Evolutionary conservation across 2,329 filamentous ascomycete species (phyloP).

Genomic region (Cladosporium sphaerospermum): DNA sequence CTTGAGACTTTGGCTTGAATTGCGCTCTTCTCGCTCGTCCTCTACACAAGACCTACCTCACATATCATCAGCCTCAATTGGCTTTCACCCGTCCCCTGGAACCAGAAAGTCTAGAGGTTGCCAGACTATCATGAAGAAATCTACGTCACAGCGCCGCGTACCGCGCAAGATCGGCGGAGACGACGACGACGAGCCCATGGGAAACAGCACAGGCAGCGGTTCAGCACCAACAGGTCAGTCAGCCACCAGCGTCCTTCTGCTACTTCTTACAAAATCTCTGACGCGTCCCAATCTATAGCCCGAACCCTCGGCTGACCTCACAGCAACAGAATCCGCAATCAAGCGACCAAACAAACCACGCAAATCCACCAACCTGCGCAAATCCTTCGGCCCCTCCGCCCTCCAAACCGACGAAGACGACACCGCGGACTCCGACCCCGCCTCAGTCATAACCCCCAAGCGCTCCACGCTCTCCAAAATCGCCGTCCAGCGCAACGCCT

Average conservation of each 20-base stretch:
- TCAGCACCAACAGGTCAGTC: slow-evolving; percentile 22
- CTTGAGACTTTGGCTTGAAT: background rate
- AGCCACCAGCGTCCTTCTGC: background rate
- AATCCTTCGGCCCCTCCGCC: slow-evolving; percentile 46
- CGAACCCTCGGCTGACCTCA: slow-evolving; percentile 32
- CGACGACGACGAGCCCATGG: slow-evolving; percentile 43
- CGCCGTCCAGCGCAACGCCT: slow-evolving; percentile 61
- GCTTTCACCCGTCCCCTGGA: too few species aligned
- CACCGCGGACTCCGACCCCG: slow-evolving; percentile 34
- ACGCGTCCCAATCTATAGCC: slow-evolving; percentile 12
- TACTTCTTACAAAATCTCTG: slow-evolving; percentile 14
- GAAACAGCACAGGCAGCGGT: slow-evolving; percentile 15
- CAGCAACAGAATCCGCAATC: slow-evolving; percentile 44
- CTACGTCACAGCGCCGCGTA: slow-evolving; percentile 55
- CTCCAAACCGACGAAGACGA: slow-evolving; percentile 47
- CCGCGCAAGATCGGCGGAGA: slow-evolving; percentile 72
- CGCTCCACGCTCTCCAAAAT: slow-evolving; percentile 57
- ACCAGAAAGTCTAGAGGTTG: background rate
- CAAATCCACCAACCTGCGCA: slow-evolving; percentile 67
- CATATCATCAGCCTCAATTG: too few species aligned
- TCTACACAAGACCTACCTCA: too few species aligned
- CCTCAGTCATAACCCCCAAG: slow-evolving; percentile 55
- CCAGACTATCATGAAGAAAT: slow-evolving; percentile 48
- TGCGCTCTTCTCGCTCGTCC: background rate
- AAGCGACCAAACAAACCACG: slow-evolving; percentile 51